phyloP scores from a whole-genome alignment of 108 stramenopile genomes.

The Licmophora abbreviata region DNA sequence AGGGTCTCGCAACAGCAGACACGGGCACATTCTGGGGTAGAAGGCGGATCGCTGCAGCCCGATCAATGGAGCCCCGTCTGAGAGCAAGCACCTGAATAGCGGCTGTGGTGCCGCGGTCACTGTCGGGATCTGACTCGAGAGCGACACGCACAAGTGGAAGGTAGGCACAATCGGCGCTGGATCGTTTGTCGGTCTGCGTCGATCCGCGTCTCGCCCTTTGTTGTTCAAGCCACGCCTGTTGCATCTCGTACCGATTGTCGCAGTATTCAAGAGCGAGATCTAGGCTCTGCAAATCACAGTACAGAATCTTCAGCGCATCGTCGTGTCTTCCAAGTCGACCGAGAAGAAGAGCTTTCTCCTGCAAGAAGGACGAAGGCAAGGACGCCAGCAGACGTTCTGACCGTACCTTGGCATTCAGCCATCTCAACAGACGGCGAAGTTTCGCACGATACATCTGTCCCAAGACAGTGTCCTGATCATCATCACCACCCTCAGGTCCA shows the following conservation, averaged over 20 bases:
- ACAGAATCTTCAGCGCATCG: conserved; percentile 80
- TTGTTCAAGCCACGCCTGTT: conserved; percentile 36
- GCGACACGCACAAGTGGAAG: conserved; percentile 80
- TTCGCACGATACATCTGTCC: conserved; percentile 68
- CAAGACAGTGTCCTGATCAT: conserved; percentile 43
- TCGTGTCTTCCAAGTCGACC: conserved; percentile 79
- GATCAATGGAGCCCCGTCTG: conserved; percentile 66
- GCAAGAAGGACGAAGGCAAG: conserved; percentile 67
- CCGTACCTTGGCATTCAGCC: conserved; percentile 61
- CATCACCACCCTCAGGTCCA: conserved; percentile 23
- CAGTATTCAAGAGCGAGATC: conserved; percentile 84
- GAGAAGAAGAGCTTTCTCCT: conserved; percentile 76
- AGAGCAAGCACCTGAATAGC: conserved; percentile 80
- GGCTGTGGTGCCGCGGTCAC: conserved; percentile 49
- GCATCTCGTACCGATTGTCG: conserved; percentile 60
- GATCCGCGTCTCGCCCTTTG: conserved; percentile 18
- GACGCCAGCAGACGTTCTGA: conserved; percentile 63
- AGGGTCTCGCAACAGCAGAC: conserved; percentile 64
- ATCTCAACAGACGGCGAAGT: conserved; percentile 62
- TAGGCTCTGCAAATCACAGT: conserved; percentile 58
- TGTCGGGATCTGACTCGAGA: conserved; percentile 56
- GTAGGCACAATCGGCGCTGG: conserved; percentile 72
- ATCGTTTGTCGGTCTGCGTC: neutral
- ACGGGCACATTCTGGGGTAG: conserved; percentile 78
- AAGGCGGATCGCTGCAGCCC: conserved; percentile 66